Evolutionary conservation across 495 filamentous ascomycete species (phyloP).

Genomic region (Podospora tetraspora): DNA sequence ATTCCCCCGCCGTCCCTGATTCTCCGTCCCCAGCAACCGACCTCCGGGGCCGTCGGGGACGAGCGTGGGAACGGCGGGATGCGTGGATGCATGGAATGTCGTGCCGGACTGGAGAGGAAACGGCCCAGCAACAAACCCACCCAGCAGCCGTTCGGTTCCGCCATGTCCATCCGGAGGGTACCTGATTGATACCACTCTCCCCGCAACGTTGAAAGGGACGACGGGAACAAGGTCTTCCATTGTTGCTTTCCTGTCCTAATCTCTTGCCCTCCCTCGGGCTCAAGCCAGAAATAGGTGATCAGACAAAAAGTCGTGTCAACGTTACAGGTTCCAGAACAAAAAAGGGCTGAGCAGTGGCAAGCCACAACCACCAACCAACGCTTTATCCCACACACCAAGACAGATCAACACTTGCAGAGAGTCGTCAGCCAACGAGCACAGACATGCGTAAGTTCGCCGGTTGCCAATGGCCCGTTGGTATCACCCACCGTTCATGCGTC

Average conservation of each 20-base stretch:
- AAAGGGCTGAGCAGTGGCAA: neutral
- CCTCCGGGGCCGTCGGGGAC: neutral
- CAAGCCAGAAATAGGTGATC: neutral
- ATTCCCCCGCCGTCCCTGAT: neutral
- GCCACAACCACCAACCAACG: neutral
- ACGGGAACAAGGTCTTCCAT: neutral
- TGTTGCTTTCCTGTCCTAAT: neutral
- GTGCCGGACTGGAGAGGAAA: neutral
- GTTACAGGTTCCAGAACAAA: neutral
- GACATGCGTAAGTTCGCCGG: neutral
- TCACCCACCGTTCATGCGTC: neutral
- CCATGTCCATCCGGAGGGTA: neutral
- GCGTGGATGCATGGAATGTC: neutral
- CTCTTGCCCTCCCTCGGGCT: neutral
- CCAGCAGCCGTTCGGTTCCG: neutral
- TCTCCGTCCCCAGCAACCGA: neutral
- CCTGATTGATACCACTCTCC: neutral
- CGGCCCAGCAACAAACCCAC: neutral
- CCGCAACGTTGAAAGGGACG: neutral
- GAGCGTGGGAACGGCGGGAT: neutral
- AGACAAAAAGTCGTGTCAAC: neutral
- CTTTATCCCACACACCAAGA: neutral
- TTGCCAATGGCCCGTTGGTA: neutral
- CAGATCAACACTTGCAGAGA: neutral
- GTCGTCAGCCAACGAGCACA: neutral